Evolutionary conservation across 2,329 filamentous ascomycete species (phyloP).

Genomic region (Penicillium sp.): DNA sequence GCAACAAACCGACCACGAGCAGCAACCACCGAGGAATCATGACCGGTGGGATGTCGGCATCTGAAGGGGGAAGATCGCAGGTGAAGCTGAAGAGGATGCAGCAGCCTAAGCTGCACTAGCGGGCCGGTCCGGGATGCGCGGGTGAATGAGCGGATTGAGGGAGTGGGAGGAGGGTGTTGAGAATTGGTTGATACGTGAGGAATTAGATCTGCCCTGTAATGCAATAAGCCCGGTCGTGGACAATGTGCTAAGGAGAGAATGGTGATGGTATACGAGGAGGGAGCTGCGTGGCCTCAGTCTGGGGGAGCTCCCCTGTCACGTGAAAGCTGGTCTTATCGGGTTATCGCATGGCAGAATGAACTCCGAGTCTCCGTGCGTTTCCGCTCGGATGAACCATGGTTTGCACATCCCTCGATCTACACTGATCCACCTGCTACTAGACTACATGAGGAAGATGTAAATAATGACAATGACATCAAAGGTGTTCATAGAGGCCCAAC

Average conservation of each 20-base stretch:
- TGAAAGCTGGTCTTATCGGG: slow-evolving; percentile 33
- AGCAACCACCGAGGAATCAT: slow-evolving; percentile 55
- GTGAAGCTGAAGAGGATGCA: slow-evolving; percentile 2
- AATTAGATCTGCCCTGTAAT: not conserved
- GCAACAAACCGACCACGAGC: slow-evolving; percentile 58
- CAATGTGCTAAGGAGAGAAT: slow-evolving; percentile 12
- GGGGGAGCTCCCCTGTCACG: slow-evolving; percentile 39
- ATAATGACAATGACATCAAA: not conserved
- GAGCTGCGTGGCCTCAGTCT: slow-evolving; percentile 39
- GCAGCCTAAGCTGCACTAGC: slow-evolving; percentile 20
- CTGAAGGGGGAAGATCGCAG: slow-evolving; percentile 27
- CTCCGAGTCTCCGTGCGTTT: not conserved
- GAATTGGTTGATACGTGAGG: not conserved
- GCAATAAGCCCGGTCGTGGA: not conserved
- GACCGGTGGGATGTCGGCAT: slow-evolving; percentile 39
- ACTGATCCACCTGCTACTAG: slow-evolving; percentile 1
- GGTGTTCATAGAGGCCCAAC: not conserved
- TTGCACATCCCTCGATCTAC: slow-evolving; percentile 8
- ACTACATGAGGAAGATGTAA: not conserved
- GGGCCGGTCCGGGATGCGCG: slow-evolving; percentile 25
- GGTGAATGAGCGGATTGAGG: slow-evolving; percentile 10
- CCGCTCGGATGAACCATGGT: slow-evolving; percentile 18
- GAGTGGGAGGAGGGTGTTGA: not conserved
- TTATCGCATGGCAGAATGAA: slow-evolving; percentile 3
- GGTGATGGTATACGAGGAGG: slow-evolving; percentile 15